Base-by-base conservation (phyloP, 2,329 filamentous ascomycete genomes). In the Aspergillus cejpii region DNA sequence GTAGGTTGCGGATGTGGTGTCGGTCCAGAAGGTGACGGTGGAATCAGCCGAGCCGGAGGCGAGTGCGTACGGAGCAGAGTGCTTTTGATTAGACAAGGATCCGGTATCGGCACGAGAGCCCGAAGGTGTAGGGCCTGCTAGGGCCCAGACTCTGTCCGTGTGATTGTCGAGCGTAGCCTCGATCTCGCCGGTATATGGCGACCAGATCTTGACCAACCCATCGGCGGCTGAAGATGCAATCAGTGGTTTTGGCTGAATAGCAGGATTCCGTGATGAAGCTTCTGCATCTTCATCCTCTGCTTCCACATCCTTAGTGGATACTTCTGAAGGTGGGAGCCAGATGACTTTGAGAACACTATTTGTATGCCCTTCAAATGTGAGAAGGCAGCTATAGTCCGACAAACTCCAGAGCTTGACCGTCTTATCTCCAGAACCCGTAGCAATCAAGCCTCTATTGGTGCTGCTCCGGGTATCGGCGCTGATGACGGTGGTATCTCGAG, bases 161-260 rank as follows among this genome's bases (percentile, higher is more conserved):
- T 98, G 92, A 68, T 97, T 97, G 69, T 98, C 92, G 3, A 98
- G 77, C 0, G 92, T 98, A 53, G 85, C 85, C 54, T 90, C 87
- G 2, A 83, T 76, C 66, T 97, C 92, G 37, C 90, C 89, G 1
- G 78, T 83, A 60, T 85, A 84, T 10, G 86, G 85, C 56, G 95
- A 87, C 92, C 92, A 98, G 24, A 98, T 81, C 69, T 97, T 98
- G 47, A 98, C 89, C 3, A 98, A 77, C 1, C 92, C 92, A 66
- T 98, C 94, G 47, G 89, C 90, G 29, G 87, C 92, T 11, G 92
- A 90, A 53, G 85, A 94, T 26, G 86, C 88, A 46, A 96, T 56
- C 10, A 71, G 57, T 8, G 69, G 68, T 10, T 59, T 60, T 26
- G 60, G 54, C 38, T 67, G 64, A 7, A 58, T 50, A 14, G 60